phyloP scores from a whole-genome alignment of 805 yeast species.

The Ogataea pignaliae region DNA sequence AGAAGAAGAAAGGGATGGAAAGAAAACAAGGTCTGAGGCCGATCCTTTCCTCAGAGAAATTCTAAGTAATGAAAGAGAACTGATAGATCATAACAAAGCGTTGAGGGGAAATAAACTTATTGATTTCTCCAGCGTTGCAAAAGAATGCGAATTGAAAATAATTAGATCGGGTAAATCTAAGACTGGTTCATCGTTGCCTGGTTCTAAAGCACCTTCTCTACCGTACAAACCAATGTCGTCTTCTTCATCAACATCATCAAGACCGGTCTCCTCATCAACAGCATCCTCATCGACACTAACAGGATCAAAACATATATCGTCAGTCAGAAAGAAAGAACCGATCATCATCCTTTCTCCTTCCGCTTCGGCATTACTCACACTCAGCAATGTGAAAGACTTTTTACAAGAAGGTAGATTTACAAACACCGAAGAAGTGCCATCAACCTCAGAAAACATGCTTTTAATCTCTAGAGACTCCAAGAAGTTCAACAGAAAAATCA shows the following conservation, averaged over 20 bases:
- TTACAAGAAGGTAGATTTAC: conserved; percentile 68
- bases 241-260: conserved; percentile 13
- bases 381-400: conserved; percentile 62
- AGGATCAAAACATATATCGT: conserved; percentile 3
- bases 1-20: conserved; percentile 6
- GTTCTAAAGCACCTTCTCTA: conserved; percentile 14
- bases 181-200: not conserved
- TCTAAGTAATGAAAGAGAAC: conserved; percentile 38
- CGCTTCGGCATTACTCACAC: conserved; percentile 64
- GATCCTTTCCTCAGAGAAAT: conserved; percentile 51
- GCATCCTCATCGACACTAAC: conserved; percentile 4
- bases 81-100: conserved; percentile 39
- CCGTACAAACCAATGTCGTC: conserved; percentile 10
- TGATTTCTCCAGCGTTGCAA: conserved; percentile 62
- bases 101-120: conserved; percentile 59
- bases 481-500: conserved; percentile 48
- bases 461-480: conserved; percentile 54
- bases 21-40: conserved; percentile 27
- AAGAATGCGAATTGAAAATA: conserved; percentile 59
- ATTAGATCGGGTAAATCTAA: conserved; percentile 45
- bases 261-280: conserved; percentile 1
- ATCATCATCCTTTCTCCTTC: conserved; percentile 76
- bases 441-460: conserved; percentile 36
- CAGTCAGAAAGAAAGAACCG: conserved; percentile 45
- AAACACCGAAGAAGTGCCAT: conserved; percentile 44